These are phyloP conservation scores for Myochromella boudieri DNA, from an alignment of 768 basidiomycete species.

Conservation along the genomic window DNA sequence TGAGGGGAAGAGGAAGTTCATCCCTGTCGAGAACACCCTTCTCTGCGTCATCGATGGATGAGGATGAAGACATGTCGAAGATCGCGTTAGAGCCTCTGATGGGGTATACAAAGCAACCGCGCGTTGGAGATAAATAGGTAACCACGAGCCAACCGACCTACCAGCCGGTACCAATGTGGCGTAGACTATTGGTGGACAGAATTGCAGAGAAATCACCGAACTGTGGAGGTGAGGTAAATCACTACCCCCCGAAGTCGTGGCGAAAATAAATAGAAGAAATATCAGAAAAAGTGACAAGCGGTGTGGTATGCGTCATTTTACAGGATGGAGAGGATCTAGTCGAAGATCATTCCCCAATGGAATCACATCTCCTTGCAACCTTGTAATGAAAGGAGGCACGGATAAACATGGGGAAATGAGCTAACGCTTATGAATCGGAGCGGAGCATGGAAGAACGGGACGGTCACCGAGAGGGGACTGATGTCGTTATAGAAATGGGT, in stretches of 20 bases:
- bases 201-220: conserved; percentile 41
- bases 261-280: conserved; percentile 15
- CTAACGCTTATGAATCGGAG: neutral
- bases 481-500: neutral
- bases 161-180: conserved; percentile 27
- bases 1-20: conserved; percentile 22
- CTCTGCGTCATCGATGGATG: conserved; percentile 35
- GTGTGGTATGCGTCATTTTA: no score
- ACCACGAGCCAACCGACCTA: conserved; percentile 17
- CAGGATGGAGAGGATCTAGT: no score
- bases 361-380: no score
- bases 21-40: conserved; percentile 32
- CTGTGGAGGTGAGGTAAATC: conserved; percentile 26
- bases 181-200: conserved; percentile 29
- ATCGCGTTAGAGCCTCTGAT: conserved; percentile 1
- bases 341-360: no score
- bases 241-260: conserved; percentile 38
- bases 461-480: neutral
- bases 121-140: conserved; percentile 19
- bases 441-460: neutral
- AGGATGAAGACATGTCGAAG: conserved; percentile 17
- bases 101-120: conserved; percentile 4
- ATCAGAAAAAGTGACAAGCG: conserved; percentile 7
- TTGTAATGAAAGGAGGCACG: conserved; percentile 2
- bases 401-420: conserved; percentile 8